Percentiles rank a stretch among this genome's conserved stretches.
Evolutionary conservation across 176 grass and related monocot genomes (phyloP).

Genomic region (Lolium perenne): DNA sequence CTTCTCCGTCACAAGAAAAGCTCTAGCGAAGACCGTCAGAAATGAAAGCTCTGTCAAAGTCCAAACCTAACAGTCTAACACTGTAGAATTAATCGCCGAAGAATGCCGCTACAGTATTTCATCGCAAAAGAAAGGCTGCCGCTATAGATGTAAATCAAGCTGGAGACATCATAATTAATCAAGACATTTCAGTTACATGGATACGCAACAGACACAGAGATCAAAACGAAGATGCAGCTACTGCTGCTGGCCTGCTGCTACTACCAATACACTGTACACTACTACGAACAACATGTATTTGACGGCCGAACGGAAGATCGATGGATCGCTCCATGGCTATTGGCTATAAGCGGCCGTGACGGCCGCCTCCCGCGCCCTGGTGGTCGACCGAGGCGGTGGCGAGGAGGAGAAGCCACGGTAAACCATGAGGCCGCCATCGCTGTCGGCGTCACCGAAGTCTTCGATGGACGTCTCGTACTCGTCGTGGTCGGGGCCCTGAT

Average conservation of each 20-base stretch:
- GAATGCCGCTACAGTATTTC: no score
- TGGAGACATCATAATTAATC: no score
- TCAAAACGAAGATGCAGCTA: neutral
- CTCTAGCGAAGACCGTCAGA: neutral
- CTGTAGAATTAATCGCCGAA: neutral
- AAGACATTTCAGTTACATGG: no score
- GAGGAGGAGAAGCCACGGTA: conserved; percentile 48
- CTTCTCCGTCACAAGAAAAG: conserved; percentile 16
- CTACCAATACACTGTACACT: neutral
- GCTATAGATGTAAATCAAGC: no score
- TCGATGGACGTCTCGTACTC: neutral
- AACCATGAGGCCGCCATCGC: conserved; percentile 21
- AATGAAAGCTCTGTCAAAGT: neutral
- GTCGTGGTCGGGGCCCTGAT: neutral
- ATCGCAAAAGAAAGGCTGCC: no score
- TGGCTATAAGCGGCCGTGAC: conserved; percentile 6
- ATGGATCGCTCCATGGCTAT: no score
- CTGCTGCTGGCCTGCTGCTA: neutral
- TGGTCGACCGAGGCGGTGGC: neutral
- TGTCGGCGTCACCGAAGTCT: conserved; percentile 7
- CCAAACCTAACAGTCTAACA: neutral
- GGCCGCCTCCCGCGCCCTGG: neutral
- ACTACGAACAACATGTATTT: neutral
- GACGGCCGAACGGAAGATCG: neutral
- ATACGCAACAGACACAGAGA: neutral